Evolutionary conservation across 1,284 basidiomycete genomes (phyloP).

Genomic region (Trichosporon sp.): DNA sequence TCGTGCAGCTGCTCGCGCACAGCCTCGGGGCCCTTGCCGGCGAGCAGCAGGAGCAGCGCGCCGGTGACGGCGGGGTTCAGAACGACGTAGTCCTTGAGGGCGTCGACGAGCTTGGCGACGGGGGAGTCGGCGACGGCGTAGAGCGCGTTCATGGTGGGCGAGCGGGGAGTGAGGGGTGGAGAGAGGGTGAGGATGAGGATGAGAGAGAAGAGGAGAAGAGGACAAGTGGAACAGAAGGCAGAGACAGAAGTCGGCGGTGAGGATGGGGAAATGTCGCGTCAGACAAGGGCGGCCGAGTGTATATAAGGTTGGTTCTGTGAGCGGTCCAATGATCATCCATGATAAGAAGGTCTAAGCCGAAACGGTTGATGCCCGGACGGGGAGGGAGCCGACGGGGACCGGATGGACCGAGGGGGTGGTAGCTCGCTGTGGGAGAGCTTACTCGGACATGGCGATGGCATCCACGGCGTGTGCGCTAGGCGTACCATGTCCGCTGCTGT

Average conservation of each 20-base stretch:
- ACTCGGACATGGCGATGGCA: neutral
- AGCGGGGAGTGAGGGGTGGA: neutral
- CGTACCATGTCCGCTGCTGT: neutral
- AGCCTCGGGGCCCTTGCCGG: neutral
- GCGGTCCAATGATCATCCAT: neutral
- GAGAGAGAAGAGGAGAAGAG: neutral
- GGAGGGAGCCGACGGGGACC: neutral
- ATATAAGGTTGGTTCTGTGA: neutral
- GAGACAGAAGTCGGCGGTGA: too few relatives aligned
- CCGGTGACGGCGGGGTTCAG: conserved; percentile 9
- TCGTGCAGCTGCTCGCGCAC: neutral
- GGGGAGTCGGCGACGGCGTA: conserved; percentile 7
- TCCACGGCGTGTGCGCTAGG: neutral
- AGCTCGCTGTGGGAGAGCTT: neutral
- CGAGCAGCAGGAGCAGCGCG: neutral
- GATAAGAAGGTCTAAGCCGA: neutral
- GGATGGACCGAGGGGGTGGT: neutral
- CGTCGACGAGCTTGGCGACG: neutral
- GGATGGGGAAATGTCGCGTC: neutral
- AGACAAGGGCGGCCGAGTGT: too few relatives aligned
- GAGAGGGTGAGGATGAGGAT: neutral
- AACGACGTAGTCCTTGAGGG: neutral
- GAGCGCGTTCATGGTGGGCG: conserved; percentile 8
- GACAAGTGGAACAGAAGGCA: too few relatives aligned
- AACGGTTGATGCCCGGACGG: neutral